Evolutionary conservation across 2,329 filamentous ascomycete species (phyloP), one percentile per base, ranked within the genome.

Genomic region (Nannizziopsis barbatae): DNA sequence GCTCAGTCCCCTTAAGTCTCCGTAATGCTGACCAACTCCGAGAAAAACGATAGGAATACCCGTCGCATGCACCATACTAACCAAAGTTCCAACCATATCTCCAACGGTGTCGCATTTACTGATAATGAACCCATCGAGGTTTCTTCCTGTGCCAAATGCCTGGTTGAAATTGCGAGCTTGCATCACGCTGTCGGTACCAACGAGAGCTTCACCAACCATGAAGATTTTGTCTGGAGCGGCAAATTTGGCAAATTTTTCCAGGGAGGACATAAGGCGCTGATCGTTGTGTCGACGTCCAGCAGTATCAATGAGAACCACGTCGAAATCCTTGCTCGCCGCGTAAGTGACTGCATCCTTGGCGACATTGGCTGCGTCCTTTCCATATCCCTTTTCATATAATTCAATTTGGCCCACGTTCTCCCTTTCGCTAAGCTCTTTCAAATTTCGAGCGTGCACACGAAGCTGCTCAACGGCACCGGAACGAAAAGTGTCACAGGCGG

Each of bases 81-180:
- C 92, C 54, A 98, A 73, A 2, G 90, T 95, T 1, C 83, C 88
- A 38, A 95, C 88, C 89, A 96, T 96, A 69, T 95, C 90, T n/a
- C 92, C 93, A 33, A 98, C 93, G 0, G 92, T 98, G 70, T 98
- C 92, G 65, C 92, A 96, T 69, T 98, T 98, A 52, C 84, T 90
- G 58, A 98, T 95, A 63, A 98, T 95, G 67, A 98, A 98, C 5
- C 92, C 92, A 67, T 98, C 93, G 33, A 98, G 75, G 22, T 79
- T 78, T 50, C 90, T 75, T 11, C 80, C 81, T 4, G 79, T 74
- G 30, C 92, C 93, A 68, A 98, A 96, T 1, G 86, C 85, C 33
- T 83, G 80, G 62, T 95, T 95, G 72, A 98, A 98, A 70, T 95
- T 95, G 59, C 89, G 79, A 2, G 93, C 92, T 69, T 98, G 92